Conservation (phyloP, 805 yeast species). For the Saturnispora serradocipensis region DNA sequence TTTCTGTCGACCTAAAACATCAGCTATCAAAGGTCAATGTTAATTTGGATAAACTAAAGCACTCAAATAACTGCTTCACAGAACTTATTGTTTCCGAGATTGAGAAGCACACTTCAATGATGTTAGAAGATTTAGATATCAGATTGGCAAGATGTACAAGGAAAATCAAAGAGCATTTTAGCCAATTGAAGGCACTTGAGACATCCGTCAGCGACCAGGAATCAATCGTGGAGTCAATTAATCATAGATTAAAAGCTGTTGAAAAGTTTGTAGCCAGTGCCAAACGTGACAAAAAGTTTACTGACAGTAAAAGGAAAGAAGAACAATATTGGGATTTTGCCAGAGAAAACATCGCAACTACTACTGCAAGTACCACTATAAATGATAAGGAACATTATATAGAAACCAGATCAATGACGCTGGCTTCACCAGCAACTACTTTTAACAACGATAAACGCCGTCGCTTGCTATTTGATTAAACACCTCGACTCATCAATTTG, state of each 20-base stretch:
- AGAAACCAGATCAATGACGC: not conserved
- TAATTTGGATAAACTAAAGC: slow-evolving; percentile 7
- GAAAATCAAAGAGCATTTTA: not conserved
- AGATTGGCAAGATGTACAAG: not conserved
- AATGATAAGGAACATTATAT: not conserved
- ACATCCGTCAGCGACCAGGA: not conserved
- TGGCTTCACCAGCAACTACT: not conserved
- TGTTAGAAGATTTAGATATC: slow-evolving; percentile 3
- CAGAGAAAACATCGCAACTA: not conserved
- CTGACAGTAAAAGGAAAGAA: not conserved
- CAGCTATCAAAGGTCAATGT: slow-evolving; percentile 3
- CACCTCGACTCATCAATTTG: slow-evolving; percentile 9
- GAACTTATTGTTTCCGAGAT: not conserved
- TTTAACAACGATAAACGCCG: not conserved
- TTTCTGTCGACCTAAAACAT: slow-evolving; percentile 9
- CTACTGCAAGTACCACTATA: not conserved
- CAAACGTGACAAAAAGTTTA: not conserved
- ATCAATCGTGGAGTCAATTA: not conserved
- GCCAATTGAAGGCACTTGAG: not conserved
- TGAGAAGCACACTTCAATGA: not conserved
- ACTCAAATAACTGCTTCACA: not conserved
- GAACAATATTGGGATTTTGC: not conserved
- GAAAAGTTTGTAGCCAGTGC: not conserved
- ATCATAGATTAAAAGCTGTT: not conserved
- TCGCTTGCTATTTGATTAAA: not conserved